These are phyloP conservation scores for Stipa capillata DNA, from an alignment of 176 grass and related monocot genomes.

Conservation along the genomic window DNA sequence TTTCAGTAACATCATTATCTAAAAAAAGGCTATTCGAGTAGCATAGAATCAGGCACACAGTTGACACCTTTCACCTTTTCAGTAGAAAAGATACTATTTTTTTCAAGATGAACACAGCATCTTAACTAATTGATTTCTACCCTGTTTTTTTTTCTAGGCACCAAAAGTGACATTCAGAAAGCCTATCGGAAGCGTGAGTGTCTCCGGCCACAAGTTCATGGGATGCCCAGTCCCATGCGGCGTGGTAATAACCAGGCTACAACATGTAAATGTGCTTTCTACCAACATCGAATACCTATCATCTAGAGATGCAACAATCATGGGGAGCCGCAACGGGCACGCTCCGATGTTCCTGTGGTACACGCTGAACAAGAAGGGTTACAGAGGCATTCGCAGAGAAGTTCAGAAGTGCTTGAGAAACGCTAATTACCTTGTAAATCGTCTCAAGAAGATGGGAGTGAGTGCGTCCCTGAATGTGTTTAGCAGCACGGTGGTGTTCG, in stretches of 20 bases:
- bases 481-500: not conserved
- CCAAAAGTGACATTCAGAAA: conserved; percentile 40
- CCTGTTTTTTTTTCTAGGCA: not conserved
- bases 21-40: too few relatives aligned
- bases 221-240: conserved; percentile 31
- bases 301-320: not conserved
- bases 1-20: too few relatives aligned
- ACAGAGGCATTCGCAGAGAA: not conserved
- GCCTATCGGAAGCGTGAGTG: conserved; percentile 25
- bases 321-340: not conserved
- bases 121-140: too few relatives aligned
- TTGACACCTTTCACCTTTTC: too few relatives aligned
- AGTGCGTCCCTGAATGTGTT: not conserved
- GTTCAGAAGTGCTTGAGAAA: not conserved
- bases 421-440: not conserved
- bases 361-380: not conserved
- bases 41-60: too few relatives aligned
- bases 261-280: not conserved
- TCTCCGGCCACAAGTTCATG: conserved; percentile 43
- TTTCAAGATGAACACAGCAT: too few relatives aligned
- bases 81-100: too few relatives aligned
- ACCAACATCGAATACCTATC: not conserved
- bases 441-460: not conserved
- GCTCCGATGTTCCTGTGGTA: not conserved
- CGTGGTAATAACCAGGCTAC: conserved; percentile 21